These are phyloP conservation scores for Leptomonas seymouri DNA, from an alignment of 208 protist genomes.

Conservation along the genomic window DNA sequence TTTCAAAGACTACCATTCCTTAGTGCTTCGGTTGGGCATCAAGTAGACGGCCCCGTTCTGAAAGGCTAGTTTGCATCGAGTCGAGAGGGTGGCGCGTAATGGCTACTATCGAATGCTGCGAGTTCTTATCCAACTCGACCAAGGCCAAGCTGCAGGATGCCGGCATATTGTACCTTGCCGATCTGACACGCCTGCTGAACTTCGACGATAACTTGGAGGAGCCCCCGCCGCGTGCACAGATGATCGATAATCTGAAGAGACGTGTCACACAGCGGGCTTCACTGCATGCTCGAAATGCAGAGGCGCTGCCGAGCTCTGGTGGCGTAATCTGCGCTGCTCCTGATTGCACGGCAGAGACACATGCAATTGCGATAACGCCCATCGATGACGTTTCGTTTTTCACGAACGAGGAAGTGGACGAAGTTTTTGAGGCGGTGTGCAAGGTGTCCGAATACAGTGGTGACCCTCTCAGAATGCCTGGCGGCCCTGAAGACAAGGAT, in stretches of 20 bases:
- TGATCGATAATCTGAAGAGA: neutral
- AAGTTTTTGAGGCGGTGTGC: slow-evolving; percentile 6
- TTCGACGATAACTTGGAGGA: neutral
- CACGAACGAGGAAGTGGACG: slow-evolving; percentile 18
- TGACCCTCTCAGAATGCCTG: neutral
- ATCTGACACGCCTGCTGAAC: slow-evolving; percentile 36
- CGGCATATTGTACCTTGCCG: slow-evolving; percentile 57
- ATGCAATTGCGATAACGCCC: neutral
- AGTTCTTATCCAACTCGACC: slow-evolving; percentile 25
- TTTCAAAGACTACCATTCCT: too few relatives aligned
- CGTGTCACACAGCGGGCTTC: neutral
- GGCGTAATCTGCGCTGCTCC: neutral
- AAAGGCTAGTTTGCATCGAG: too few relatives aligned
- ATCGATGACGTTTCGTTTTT: slow-evolving; percentile 11
- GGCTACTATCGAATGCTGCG: slow-evolving; percentile 25
- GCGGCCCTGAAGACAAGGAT: neutral
- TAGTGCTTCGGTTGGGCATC: too few relatives aligned
- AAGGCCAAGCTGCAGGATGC: slow-evolving; percentile 81
- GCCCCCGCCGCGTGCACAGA: neutral
- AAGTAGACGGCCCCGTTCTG: neutral
- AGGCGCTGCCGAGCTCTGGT: neutral
- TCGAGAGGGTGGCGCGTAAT: neutral
- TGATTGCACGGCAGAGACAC: neutral
- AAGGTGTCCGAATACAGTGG: neutral
- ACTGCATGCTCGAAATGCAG: neutral